Percentiles rank a stretch among this genome's conserved stretches.
Evolutionary conservation across 495 filamentous ascomycete genomes (phyloP).

Genomic region (Astrothelium subdiscretum): DNA sequence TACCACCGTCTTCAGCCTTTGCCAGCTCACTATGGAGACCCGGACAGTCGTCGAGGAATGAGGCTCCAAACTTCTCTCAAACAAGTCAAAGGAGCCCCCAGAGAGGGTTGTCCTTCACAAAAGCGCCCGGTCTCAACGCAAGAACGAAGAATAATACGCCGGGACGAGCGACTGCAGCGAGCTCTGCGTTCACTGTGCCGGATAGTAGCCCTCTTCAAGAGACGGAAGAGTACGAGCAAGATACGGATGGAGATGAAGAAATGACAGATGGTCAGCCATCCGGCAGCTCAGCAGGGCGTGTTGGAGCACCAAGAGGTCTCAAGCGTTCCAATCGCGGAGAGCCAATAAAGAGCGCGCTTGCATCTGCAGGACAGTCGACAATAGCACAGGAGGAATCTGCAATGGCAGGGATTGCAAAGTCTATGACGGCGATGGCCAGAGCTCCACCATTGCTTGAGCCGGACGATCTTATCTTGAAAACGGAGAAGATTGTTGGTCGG

Average conservation of each 20-base stretch:
- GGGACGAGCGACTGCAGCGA: not conserved
- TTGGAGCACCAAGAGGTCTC: not conserved
- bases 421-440: conserved; percentile 29
- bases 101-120: conserved; percentile 10
- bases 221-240: conserved; percentile 30
- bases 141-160: conserved; percentile 11
- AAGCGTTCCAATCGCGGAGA: conserved; percentile 5
- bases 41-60: conserved; percentile 5
- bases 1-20: conserved; percentile 49
- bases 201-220: conserved; percentile 19
- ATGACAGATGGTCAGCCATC: conserved; percentile 19
- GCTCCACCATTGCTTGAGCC: conserved; percentile 32
- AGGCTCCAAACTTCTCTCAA: conserved; percentile 22
- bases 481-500: conserved; percentile 32
- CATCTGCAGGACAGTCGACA: conserved; percentile 7
- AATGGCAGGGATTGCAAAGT: conserved; percentile 33
- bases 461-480: conserved; percentile 34
- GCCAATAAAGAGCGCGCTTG: conserved; percentile 7
- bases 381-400: not conserved
- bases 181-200: conserved; percentile 12
- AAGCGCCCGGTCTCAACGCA: conserved; percentile 5
- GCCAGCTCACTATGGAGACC: conserved; percentile 53
- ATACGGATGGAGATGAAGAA: conserved; percentile 25
- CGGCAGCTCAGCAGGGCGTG: not conserved
- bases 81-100: conserved; percentile 25